Conservation (phyloP, 129 eudicot species). For the Artemisia annua region DNA sequence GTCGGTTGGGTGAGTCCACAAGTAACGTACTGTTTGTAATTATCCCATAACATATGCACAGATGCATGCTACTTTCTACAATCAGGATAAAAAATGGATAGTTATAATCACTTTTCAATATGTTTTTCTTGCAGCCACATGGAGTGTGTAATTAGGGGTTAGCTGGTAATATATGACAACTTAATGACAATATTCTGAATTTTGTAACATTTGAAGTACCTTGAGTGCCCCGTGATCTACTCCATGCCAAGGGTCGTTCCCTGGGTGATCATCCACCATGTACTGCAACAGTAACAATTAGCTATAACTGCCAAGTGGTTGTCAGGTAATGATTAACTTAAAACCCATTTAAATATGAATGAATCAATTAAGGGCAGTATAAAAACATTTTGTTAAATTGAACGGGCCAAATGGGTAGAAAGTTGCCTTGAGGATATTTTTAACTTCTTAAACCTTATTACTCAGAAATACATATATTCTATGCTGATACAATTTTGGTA, state of each 20-base stretch:
- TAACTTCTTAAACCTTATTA: neutral
- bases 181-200: constrained; percentile 8
- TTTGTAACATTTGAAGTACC: constrained; percentile 46
- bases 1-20: too few relatives aligned
- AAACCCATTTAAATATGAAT: neutral
- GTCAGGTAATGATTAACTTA: neutral
- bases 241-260: constrained; percentile 91
- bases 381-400: neutral
- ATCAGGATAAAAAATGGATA: neutral
- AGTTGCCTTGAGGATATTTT: neutral
- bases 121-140: neutral
- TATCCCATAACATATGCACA: too few relatives aligned
- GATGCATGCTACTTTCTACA: neutral
- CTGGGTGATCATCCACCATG: constrained; percentile 77
- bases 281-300: constrained; percentile 47
- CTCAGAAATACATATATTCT: neutral
- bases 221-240: constrained; percentile 78
- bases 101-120: constrained; percentile 6
- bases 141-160: neutral
- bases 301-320: constrained; percentile 11
- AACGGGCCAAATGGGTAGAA: neutral
- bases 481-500: neutral
- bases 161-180: neutral
- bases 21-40: too few relatives aligned
- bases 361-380: neutral